These are phyloP conservation scores for Naganishia vaughanmartiniae DNA, from an alignment of 768 basidiomycete species.

Conservation along the genomic window DNA sequence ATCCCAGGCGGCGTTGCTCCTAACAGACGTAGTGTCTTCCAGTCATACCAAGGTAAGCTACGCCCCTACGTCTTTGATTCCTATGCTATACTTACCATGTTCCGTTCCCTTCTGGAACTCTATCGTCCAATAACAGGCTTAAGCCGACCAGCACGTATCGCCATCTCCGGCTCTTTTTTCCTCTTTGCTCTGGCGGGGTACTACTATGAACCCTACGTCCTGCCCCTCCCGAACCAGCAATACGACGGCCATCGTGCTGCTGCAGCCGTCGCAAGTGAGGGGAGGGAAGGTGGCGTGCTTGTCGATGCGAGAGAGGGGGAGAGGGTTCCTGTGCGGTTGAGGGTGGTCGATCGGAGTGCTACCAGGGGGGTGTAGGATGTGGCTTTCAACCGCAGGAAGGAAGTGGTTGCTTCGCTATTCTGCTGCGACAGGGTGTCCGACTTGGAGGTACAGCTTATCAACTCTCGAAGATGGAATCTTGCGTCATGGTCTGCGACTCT, in stretches of 20 bases:
- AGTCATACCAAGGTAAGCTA: conserved; percentile 16
- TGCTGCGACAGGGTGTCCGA: too few relatives aligned
- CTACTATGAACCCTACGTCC: conserved; percentile 17
- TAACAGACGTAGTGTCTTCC: conserved; percentile 16
- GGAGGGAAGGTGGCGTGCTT: conserved; percentile 9
- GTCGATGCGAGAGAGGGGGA: conserved; percentile 29
- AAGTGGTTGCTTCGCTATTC: too few relatives aligned
- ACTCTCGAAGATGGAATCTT: too few relatives aligned
- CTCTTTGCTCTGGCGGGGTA: conserved; percentile 22
- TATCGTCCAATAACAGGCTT: neutral
- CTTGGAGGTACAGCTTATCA: too few relatives aligned
- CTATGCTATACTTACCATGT: too few relatives aligned
- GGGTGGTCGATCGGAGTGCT: conserved; percentile 26
- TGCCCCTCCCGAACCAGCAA: neutral
- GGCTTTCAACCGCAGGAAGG: neutral
- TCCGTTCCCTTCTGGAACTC: too few relatives aligned
- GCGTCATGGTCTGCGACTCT: too few relatives aligned
- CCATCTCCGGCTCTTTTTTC: conserved; percentile 24
- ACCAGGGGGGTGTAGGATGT: conserved; percentile 10
- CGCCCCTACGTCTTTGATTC: neutral
- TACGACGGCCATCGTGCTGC: neutral
- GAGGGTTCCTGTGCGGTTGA: conserved; percentile 23
- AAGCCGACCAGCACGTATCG: conserved; percentile 3
- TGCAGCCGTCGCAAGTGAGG: neutral
- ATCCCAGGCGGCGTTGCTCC: neutral